Evolutionary conservation across 805 yeast genomes (phyloP), one percentile per base, ranked within the genome.

Genomic region (Zygosaccharomyces rouxii): DNA sequence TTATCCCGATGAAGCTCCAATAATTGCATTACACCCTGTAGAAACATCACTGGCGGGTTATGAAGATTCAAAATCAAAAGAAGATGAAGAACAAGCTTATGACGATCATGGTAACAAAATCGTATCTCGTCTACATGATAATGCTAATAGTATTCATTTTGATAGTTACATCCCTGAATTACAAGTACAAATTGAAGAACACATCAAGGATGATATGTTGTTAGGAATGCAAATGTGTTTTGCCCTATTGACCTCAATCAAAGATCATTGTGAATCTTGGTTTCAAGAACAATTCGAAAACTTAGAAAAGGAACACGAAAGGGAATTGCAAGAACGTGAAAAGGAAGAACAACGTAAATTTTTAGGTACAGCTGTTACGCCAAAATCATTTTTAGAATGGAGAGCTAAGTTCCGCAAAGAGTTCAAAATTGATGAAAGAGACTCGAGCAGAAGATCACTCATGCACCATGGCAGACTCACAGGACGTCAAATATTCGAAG

Each of bases 181-280:
- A 28, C 56, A 60, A 75, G 54, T 60, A 60, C 11, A 53, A 55
- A 11, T 70, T 79, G 52, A 65, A 65, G 47, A 67, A 57, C 47
- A 71, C 69, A 60, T 67, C 77, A 54, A 69, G 64, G 46, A 78
- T 2, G 83, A 82, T 50, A 81, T 85, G 61, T 84, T 87, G 59
- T 51, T 90, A 1, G 99, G 99, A 0, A 84, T 92, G 77, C 96
- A 97, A n/a, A 83, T 89, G 55, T 77, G 92, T 5, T 94, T 90
- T 68, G 80, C 96, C 1, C 65, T 92, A 39, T 78, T 86, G 0
- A 80, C 95, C 0, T 72, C 80, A 7, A 73, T 89, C 46, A 92
- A 92, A 60, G 98, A 92, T 43, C 77, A 77, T 49, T 92, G 88
- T 11, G 99, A 94, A 58, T 68, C 67, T 21, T 60, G 79, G 54